Percentiles rank a stretch among this genome's conserved stretches.
These are phyloP conservation scores for Ballota nigra DNA, from an alignment of 257 asterid species.

Conservation along the genomic window DNA sequence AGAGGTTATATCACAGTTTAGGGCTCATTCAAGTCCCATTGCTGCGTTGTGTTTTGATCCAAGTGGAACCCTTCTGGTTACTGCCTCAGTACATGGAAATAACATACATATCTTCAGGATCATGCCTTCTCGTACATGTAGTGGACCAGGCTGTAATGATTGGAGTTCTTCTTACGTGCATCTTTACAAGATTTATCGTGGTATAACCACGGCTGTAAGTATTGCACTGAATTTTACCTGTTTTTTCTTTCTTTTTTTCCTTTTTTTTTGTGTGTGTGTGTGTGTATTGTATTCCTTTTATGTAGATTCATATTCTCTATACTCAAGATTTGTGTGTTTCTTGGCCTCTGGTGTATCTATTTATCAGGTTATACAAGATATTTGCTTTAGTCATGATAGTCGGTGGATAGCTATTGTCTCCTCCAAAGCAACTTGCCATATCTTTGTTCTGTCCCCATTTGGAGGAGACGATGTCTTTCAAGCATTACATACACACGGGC, in stretches of 20 bases:
- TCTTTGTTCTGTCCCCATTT: conserved; percentile 58
- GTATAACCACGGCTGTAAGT: conserved; percentile 80
- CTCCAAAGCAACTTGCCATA: conserved; percentile 67
- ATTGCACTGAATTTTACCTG: conserved; percentile 7
- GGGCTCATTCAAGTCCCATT: conserved; percentile 75
- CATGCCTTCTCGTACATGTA: conserved; percentile 43
- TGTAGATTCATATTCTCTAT: not conserved
- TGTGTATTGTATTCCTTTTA: too few relatives aligned
- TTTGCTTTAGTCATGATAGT: conserved; percentile 60
- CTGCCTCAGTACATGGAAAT: conserved; percentile 74
- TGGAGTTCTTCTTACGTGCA: conserved; percentile 63
- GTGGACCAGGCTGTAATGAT: conserved; percentile 41
- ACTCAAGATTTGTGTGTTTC: not conserved
- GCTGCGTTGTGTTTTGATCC: conserved; percentile 74
- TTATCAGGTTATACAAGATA: conserved; percentile 65
- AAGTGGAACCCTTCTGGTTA: conserved; percentile 71
- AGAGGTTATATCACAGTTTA: conserved; percentile 63
- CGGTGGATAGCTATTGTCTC: conserved; percentile 70
- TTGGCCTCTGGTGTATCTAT: not conserved
- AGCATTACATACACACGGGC: conserved; percentile 34
- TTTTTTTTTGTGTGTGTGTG: too few relatives aligned
- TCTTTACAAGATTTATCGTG: conserved; percentile 70
- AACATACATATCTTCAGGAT: conserved; percentile 57
- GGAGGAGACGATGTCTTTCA: conserved; percentile 54
- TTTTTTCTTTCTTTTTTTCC: not conserved